phyloP scores from a whole-genome alignment of 495 filamentous ascomycete genomes.

The Hypoxylon crocopeplum region DNA sequence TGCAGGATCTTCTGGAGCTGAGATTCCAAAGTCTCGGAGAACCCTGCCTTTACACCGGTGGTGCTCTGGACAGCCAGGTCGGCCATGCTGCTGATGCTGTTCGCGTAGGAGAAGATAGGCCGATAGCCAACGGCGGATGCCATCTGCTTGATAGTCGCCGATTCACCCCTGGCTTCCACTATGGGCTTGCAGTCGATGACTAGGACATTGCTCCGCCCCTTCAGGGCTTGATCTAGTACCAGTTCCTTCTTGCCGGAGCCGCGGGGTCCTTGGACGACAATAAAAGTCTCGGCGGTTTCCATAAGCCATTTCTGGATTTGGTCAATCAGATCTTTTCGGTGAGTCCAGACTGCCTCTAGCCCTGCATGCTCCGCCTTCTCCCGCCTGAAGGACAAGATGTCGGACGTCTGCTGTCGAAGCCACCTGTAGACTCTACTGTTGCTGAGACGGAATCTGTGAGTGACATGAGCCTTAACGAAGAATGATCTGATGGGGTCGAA shows the following conservation, averaged over 20 bases:
- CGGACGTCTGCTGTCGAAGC: constrained; percentile 80
- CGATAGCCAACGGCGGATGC: constrained; percentile 88
- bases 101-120: constrained; percentile 95
- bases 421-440: constrained; percentile 76
- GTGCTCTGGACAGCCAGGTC: constrained; percentile 93
- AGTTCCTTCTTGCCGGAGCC: constrained; percentile 92
- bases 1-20: constrained; percentile 93
- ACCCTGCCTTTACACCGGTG: constrained; percentile 92
- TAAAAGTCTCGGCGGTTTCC: constrained; percentile 89
- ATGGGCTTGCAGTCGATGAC: constrained; percentile 96
- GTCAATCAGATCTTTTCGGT: constrained; percentile 79
- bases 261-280: constrained; percentile 89
- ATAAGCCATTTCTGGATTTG: constrained; percentile 85
- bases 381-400: constrained; percentile 62
- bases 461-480: constrained; percentile 88
- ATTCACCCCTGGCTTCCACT: constrained; percentile 88
- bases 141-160: constrained; percentile 81
- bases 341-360: constrained; percentile 84
- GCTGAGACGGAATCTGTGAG: constrained; percentile 72
- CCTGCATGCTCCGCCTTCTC: constrained; percentile 68
- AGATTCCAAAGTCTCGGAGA: constrained; percentile 91
- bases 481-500: constrained; percentile 94
- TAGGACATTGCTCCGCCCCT: constrained; percentile 76
- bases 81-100: constrained; percentile 87
- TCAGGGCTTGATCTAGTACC: constrained; percentile 81